Evolutionary conservation across 139 green algal genomes (phyloP), one percentile per base, ranked within the genome.

Genomic region (Spirogloea muscicola): DNA sequence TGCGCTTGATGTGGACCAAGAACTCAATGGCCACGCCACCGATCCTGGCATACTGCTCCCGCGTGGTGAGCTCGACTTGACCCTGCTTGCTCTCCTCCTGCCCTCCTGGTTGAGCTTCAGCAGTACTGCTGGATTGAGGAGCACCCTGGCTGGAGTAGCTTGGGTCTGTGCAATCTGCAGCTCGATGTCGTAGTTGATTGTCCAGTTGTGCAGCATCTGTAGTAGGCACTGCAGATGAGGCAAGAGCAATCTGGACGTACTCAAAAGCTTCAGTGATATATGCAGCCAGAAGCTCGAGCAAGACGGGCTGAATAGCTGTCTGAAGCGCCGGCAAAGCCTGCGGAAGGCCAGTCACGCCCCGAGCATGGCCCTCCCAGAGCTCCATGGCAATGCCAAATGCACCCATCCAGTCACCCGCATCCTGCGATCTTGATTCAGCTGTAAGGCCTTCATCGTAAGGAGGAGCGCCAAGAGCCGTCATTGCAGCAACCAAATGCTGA

Each of bases 11-110:
- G 41, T 76, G 68, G 4, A 82, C 58, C 41, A 67, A 82, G 46
- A 82, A 82, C 66, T 82, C 75, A 16, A 82, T 52, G 29, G 68
- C n/a, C 29, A 80, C 75, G 31, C 64, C 65, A 34, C 72, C 72
- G n/a, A 80, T 63, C 31, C 63, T 46, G 9, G 42, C 63, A 68
- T 77, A 80, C 64, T 79, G 55, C 52, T 62, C 62, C 49, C 34
- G n/a, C n/a, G n/a, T n/a, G n/a, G n/a, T n/a, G n/a, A n/a, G n/a
- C n/a, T n/a, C n/a, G n/a, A n/a, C n/a, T n/a, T n/a, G n/a, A n/a
- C n/a, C n/a, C n/a, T n/a, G n/a, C n/a, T n/a, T n/a, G n/a, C n/a
- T n/a, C n/a, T n/a, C n/a, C n/a, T n/a, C n/a, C n/a, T n/a, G n/a
- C n/a, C n/a, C n/a, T n/a, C n/a, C n/a, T n/a, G n/a, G n/a, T n/a